phyloP scores from a whole-genome alignment of 441 rosid species.

The Adansonia grandidieri region DNA sequence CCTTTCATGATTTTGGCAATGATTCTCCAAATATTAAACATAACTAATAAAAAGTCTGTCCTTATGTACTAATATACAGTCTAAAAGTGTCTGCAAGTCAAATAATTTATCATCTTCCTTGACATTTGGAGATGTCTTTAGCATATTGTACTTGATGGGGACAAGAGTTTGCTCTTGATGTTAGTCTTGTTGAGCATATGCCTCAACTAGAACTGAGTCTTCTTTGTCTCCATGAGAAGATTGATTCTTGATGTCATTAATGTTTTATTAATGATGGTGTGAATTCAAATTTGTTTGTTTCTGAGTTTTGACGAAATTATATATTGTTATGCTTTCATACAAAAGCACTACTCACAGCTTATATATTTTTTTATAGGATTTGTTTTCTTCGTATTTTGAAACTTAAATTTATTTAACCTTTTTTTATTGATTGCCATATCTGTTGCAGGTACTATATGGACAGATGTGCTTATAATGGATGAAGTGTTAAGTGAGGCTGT shows the following conservation, averaged over 20 bases:
- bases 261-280: slow-evolving; percentile 9
- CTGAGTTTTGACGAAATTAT: neutral
- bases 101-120: slow-evolving; percentile 15
- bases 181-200: slow-evolving; percentile 9
- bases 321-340: neutral
- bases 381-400: slow-evolving; percentile 20
- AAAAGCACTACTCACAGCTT: neutral
- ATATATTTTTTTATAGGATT: neutral
- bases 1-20: slow-evolving; percentile 19
- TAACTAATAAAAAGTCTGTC: slow-evolving; percentile 4
- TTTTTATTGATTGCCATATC: slow-evolving; percentile 35
- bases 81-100: neutral
- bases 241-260: slow-evolving; percentile 5
- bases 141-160: neutral
- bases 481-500: slow-evolving; percentile 80
- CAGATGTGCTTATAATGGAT: slow-evolving; percentile 84
- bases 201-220: neutral
- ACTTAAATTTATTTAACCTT: slow-evolving; percentile 24
- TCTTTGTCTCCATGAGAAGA: neutral
- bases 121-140: slow-evolving; percentile 6
- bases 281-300: slow-evolving; percentile 7
- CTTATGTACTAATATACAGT: neutral
- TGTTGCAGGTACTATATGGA: slow-evolving; percentile 78
- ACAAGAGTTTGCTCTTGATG: neutral
- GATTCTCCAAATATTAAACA: slow-evolving; percentile 14